These are phyloP conservation scores for Triticum timopheevii DNA, from an alignment of 176 grass and related monocot genomes.

Conservation along the genomic window DNA sequence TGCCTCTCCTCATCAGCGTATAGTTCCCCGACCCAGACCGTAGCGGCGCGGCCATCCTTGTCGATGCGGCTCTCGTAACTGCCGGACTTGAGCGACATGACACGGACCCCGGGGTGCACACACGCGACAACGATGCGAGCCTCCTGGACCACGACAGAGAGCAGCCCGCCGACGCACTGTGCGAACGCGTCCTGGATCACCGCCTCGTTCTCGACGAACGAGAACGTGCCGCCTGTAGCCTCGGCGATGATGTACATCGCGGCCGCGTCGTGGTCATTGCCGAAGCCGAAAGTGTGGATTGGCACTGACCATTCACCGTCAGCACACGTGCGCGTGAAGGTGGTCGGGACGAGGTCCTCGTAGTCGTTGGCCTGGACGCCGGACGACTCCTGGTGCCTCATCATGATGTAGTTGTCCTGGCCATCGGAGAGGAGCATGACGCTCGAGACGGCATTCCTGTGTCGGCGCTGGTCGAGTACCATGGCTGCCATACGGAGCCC, in stretches of 20 bases:
- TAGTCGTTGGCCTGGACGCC: conserved; percentile 22
- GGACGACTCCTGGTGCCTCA: not conserved
- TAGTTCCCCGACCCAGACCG: conserved; percentile 30
- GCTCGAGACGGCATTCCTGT: conserved; percentile 63
- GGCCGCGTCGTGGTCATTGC: conserved; percentile 63
- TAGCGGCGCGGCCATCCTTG: conserved; percentile 28
- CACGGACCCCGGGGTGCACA: conserved; percentile 23
- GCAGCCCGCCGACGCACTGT: conserved; percentile 75
- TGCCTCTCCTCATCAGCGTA: conserved; percentile 66
- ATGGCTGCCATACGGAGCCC: conserved; percentile 48
- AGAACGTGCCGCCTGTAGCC: conserved; percentile 67
- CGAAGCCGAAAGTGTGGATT: conserved; percentile 82
- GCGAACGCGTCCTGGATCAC: conserved; percentile 78
- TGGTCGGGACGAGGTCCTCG: conserved; percentile 49
- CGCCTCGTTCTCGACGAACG: conserved; percentile 57
- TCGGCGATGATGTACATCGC: conserved; percentile 61
- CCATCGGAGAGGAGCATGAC: conserved; percentile 86
- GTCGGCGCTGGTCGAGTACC: conserved; percentile 50
- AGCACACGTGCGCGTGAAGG: not conserved
- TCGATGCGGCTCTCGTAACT: conserved; percentile 50
- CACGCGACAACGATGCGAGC: conserved; percentile 22
- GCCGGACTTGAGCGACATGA: conserved; percentile 46
- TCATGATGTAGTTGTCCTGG: conserved; percentile 46
- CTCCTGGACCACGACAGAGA: conserved; percentile 59
- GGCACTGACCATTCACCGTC: not conserved